phyloP scores from a whole-genome alignment of 78 protist species.

The Dictyostelium intermedium region DNA sequence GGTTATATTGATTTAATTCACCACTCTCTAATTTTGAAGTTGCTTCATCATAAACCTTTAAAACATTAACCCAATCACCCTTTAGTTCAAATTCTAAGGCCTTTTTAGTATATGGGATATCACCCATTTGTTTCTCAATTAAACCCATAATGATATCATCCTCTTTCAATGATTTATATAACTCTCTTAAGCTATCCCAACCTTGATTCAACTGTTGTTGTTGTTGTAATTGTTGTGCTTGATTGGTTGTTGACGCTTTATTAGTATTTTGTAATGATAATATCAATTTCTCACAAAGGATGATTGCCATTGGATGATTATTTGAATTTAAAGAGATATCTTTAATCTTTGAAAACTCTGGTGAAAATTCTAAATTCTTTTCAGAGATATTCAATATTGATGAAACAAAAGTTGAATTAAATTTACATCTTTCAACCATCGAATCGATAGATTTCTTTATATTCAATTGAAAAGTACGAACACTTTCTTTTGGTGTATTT shows the following conservation, averaged over 20 bases:
- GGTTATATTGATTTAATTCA: neutral
- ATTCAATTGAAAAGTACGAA: neutral
- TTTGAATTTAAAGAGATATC: neutral
- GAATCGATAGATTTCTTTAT: constrained; percentile 12
- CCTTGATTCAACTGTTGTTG: neutral
- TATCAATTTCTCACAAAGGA: constrained; percentile 28
- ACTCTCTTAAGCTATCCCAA: constrained; percentile 75
- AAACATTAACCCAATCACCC: constrained; percentile 66
- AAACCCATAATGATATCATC: constrained; percentile 76
- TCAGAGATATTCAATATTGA: constrained; percentile 34
- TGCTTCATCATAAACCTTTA: constrained; percentile 56
- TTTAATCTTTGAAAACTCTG: constrained; percentile 7
- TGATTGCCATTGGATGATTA: constrained; percentile 73
- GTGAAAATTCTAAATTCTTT: constrained; percentile 62
- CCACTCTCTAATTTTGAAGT: constrained; percentile 41
- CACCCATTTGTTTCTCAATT: constrained; percentile 16
- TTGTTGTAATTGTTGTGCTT: neutral
- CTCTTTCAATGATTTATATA: constrained; percentile 64
- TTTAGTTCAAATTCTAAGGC: constrained; percentile 64
- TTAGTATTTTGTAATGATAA: neutral
- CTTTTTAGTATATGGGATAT: neutral
- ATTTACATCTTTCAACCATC: neutral
- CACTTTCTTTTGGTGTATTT: neutral
- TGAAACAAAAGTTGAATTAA: constrained; percentile 2
- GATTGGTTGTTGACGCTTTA: neutral